Percentiles rank a stretch among this genome's conserved stretches.
These are phyloP conservation scores for Boletus semigastroideus DNA, from an alignment of 1,284 basidiomycete species.

Conservation along the genomic window DNA sequence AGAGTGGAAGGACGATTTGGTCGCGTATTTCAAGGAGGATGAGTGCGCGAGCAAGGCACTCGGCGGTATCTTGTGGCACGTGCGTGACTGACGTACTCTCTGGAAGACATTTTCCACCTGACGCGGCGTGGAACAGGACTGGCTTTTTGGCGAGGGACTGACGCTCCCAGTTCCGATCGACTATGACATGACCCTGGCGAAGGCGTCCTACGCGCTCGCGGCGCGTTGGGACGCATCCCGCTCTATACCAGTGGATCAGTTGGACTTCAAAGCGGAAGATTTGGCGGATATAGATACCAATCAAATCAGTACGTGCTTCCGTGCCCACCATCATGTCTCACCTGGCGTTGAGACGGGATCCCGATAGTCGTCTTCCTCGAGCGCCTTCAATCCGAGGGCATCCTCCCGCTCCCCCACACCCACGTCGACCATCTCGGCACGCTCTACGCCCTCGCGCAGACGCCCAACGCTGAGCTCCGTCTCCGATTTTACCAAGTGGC, in stretches of 20 bases:
- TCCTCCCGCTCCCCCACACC: slow-evolving; percentile 51
- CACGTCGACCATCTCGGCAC: slow-evolving; percentile 56
- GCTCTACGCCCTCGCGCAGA: slow-evolving; percentile 52
- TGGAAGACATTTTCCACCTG: too few species aligned
- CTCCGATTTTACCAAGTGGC: slow-evolving; percentile 70
- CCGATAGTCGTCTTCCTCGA: slow-evolving; percentile 78
- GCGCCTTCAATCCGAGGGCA: slow-evolving; percentile 49
- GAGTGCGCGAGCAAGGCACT: slow-evolving; percentile 63
- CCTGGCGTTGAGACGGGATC: too few species aligned
- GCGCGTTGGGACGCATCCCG: slow-evolving; percentile 74
- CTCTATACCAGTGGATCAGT: slow-evolving; percentile 42
- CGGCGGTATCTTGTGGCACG: slow-evolving; percentile 79
- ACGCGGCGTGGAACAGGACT: slow-evolving; percentile 44
- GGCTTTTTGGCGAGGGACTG: slow-evolving; percentile 84
- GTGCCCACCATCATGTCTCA: background rate
- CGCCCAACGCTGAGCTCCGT: slow-evolving; percentile 71
- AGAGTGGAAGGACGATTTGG: slow-evolving; percentile 88
- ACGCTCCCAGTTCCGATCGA: slow-evolving; percentile 79
- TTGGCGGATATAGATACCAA: slow-evolving; percentile 62
- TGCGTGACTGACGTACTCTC: slow-evolving; percentile 31
- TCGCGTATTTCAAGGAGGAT: slow-evolving; percentile 70
- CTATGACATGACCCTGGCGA: slow-evolving; percentile 82
- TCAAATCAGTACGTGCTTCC: slow-evolving; percentile 49
- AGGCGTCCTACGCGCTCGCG: slow-evolving; percentile 71
- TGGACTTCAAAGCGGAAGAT: slow-evolving; percentile 54